Evolutionary conservation across 2,329 filamentous ascomycete genomes (phyloP), one percentile per base, ranked within the genome.

Genomic region (Proliferodiscus dingleyae): DNA sequence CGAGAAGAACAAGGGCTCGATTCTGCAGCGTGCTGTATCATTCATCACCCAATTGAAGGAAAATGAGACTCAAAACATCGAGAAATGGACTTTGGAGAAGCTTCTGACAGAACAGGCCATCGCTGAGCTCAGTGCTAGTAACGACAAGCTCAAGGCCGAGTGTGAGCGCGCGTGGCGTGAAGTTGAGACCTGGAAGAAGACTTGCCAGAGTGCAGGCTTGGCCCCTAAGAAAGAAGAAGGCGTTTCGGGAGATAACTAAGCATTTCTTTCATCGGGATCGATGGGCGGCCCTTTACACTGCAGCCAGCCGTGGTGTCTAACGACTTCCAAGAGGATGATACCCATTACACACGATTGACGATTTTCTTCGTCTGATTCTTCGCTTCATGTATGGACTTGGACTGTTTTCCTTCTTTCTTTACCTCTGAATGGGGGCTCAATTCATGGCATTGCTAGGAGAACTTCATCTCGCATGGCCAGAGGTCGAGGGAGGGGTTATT

Each of bases 1-100:
- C 61, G 93, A 98, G 69, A 98, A 97, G 75, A 97, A 98, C 73
- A 98, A 98, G 69, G 93, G 93, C 1, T 94, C 89, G 2, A 97
- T 98, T 54, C 73, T 98, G 29, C 87, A 94, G 64, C 87, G 91
- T 26, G 89, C 93, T 0, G 91, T 96, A 8, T 83, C 89, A 53
- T 97, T 95, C 71, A 97, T 98, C 64, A 86, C 83, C 9, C 89
- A 96, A 62, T 78, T 98, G 30, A 94, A 93, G 65, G 89, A 96
- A 65, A 94, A 95, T 58, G 91, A 95, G 65, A 81, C 86, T 13
- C 87, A 93, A 54, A 95, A 95, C 64, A 89, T 95, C 52, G 91
- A 95, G 65, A 89, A 95, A 68, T 93, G 87, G 87, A 91, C 87
- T 3, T 72, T 93, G 22, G 88, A 93, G 68, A 97, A 97, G 70